Evolutionary conservation across 2,329 filamentous ascomycete species (phyloP).

Genomic region (Periglandula ipomoeae): DNA sequence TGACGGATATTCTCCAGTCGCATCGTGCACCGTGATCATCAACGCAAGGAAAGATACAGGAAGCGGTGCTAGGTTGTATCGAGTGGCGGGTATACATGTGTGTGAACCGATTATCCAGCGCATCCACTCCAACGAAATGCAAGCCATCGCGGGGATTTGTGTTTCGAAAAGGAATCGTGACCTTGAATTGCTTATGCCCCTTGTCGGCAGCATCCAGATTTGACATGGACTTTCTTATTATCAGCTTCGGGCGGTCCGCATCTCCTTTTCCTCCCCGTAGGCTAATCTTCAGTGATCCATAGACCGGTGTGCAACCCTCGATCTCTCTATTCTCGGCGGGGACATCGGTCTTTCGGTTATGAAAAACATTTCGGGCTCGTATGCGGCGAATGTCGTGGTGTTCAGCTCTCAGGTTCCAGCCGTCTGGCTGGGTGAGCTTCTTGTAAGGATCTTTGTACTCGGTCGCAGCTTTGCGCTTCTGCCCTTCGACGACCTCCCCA

Average conservation of each 20-base stretch:
- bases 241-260: constrained; percentile 30
- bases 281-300: constrained; percentile 41
- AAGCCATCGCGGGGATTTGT: constrained; percentile 73
- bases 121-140: constrained; percentile 81
- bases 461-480: constrained; percentile 29
- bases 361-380: constrained; percentile 48
- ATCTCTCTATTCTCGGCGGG: constrained; percentile 46
- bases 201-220: constrained; percentile 22
- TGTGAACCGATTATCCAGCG: constrained; percentile 72
- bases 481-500: constrained; percentile 26
- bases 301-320: constrained; percentile 46
- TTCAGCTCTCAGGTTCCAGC: constrained; percentile 55
- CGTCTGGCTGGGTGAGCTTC: constrained; percentile 49
- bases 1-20: constrained; percentile 82
- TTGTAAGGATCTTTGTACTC: constrained; percentile 58
- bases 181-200: constrained; percentile 37
- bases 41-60: constrained; percentile 85
- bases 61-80: constrained; percentile 67
- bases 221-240: constrained; percentile 34
- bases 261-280: constrained; percentile 29
- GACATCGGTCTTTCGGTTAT: constrained; percentile 42
- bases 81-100: constrained; percentile 86
- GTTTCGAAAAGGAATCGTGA: constrained; percentile 67
- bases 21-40: constrained; percentile 76
- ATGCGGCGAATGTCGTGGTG: constrained; percentile 69